Evolutionary conservation across 2,329 filamentous ascomycete species (phyloP).

Genomic region (Periconia sp.): DNA sequence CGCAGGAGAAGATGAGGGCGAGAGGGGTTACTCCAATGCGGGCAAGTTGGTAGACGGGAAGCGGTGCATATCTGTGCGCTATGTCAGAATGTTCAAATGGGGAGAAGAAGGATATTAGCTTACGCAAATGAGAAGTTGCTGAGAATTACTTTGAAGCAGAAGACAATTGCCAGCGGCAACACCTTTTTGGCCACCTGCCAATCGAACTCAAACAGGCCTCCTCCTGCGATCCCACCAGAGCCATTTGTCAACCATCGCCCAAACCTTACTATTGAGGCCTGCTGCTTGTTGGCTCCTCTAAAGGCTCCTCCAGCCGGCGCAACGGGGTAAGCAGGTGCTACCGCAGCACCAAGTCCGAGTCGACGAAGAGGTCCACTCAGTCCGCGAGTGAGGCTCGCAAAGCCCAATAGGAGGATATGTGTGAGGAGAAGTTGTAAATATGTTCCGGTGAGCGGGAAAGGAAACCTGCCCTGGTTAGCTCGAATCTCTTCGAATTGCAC

Average conservation of each 20-base stretch:
- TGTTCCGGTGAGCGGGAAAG: slow-evolving; percentile 59
- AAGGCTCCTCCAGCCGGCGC: slow-evolving; percentile 39
- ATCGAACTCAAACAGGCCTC: slow-evolving; percentile 61
- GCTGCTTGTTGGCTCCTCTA: slow-evolving; percentile 28
- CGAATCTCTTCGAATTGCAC: not conserved
- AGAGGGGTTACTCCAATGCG: slow-evolving; percentile 59
- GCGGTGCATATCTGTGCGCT: slow-evolving; percentile 57
- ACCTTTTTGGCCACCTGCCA: slow-evolving; percentile 54
- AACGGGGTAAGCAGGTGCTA: slow-evolving; percentile 51
- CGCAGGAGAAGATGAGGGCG: slow-evolving; percentile 55
- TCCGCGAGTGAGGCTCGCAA: slow-evolving; percentile 56
- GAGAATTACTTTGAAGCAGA: slow-evolving; percentile 57
- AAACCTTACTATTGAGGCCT: slow-evolving; percentile 23
- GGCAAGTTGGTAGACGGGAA: slow-evolving; percentile 59
- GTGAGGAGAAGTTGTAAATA: slow-evolving; percentile 58
- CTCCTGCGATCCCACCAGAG: slow-evolving; percentile 59
- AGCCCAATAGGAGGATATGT: slow-evolving; percentile 55
- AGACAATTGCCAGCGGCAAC: slow-evolving; percentile 57
- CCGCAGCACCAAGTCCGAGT: slow-evolving; percentile 51
- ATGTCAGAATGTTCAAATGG: not conserved
- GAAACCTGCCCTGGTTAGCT: slow-evolving; percentile 51
- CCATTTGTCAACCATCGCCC: slow-evolving; percentile 47
- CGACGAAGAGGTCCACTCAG: slow-evolving; percentile 50
- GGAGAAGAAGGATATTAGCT: slow-evolving; percentile 13
- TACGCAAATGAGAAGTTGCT: slow-evolving; percentile 63